phyloP scores from a whole-genome alignment of 179 eudicot species.

The Silene noctiflora region DNA sequence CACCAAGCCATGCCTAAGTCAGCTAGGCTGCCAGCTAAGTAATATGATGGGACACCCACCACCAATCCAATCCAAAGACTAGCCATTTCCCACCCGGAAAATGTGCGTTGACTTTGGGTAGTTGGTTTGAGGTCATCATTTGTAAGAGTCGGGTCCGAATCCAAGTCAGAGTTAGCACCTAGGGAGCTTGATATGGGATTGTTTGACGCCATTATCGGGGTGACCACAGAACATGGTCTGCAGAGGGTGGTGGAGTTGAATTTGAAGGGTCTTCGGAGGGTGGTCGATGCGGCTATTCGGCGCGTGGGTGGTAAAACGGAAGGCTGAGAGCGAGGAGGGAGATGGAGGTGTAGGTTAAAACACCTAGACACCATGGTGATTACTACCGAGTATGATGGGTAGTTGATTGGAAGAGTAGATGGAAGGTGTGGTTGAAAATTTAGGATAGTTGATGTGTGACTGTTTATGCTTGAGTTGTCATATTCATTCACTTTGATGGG shows the following conservation, averaged over 20 bases:
- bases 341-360: conserved; percentile 45
- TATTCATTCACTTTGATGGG: conserved; percentile 4
- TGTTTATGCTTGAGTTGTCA: conserved; percentile 16
- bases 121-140: conserved; percentile 89
- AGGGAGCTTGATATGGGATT: conserved; percentile 3
- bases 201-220: conserved; percentile 42
- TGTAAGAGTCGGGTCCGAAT: conserved; percentile 59
- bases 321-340: conserved; percentile 40
- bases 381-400: neutral
- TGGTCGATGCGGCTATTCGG: conserved; percentile 11
- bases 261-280: conserved; percentile 18
- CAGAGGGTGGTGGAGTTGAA: neutral
- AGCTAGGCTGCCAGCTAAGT: conserved; percentile 89
- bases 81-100: conserved; percentile 83
- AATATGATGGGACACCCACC: conserved; percentile 89
- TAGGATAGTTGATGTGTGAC: conserved; percentile 42
- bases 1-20: conserved; percentile 99
- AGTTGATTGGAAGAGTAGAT: conserved; percentile 13
- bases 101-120: conserved; percentile 45
- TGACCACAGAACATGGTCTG: conserved; percentile 22
- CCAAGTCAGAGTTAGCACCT: conserved; percentile 13
- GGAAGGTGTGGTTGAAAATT: conserved; percentile 29
- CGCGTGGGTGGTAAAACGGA: conserved; percentile 19
- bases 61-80: conserved; percentile 89
- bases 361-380: conserved; percentile 51